Evolutionary conservation across 345 rosid species (phyloP), one percentile per base, ranked within the genome.

Genomic region (Turnera subulata): DNA sequence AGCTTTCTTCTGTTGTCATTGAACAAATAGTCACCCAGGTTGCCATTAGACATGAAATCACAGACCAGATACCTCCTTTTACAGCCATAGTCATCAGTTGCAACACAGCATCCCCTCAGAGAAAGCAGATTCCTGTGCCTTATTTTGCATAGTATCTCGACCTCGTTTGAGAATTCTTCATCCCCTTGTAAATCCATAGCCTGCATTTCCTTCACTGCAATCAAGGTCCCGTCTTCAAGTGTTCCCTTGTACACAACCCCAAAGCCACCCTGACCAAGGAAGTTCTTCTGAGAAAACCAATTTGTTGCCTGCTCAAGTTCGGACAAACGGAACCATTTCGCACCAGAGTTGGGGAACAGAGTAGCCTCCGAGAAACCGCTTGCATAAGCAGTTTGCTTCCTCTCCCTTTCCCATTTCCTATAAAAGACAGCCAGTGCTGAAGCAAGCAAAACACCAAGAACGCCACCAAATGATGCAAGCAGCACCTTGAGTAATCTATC

Each of bases 41-140:
- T 84, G 7, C 90, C 83, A 49, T 73, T 81, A 0, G 81, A 64
- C 90, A 81, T 79, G 81, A 72, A 84, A 59, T 84, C 86, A 22
- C 64, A 81, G 2, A 84, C 77, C 22, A 84, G 62, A 58, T 62
- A 84, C 49, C 90, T 75, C 58, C 76, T 73, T 51, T 71, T 64
- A 43, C 86, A 82, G 16, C 22, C 29, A 2, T 16, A 45, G 25
- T 61, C 50, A 55, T 84, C 82, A 32, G 81, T 77, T 5, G 80
- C 11, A 2, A 84, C 74, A 16, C 90, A 84, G 24, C 90, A 84
- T 16, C 90, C 90, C 21, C 84, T 56, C 9, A 84, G 90, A 11
- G 86, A 73, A 3, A 81, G n/a, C n/a, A n/a, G n/a, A n/a, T n/a
- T n/a, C n/a, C n/a, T n/a, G n/a, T n/a, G n/a, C n/a, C n/a, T n/a